These are phyloP conservation scores for Marvania coccoides DNA, from an alignment of 139 green algal genomes.

Conservation along the genomic window DNA sequence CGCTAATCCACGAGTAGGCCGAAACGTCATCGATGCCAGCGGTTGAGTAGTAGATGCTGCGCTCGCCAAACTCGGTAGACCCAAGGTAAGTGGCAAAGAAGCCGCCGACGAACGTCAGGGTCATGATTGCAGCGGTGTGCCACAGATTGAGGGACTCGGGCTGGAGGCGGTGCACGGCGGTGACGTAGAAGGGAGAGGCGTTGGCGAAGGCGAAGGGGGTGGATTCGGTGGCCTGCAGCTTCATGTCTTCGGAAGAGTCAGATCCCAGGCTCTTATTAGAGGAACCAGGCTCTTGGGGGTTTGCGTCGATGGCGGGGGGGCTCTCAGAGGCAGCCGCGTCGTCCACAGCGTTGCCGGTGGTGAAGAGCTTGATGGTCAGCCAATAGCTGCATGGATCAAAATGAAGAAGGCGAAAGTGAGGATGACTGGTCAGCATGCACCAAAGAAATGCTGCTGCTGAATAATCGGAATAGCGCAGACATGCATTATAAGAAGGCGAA, in stretches of 20 bases:
- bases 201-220: not conserved
- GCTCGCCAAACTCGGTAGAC: not conserved
- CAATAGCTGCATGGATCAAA: not conserved
- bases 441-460: not conserved
- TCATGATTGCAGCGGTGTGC: not conserved
- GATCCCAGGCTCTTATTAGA: not conserved
- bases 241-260: not conserved
- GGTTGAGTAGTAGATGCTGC: not conserved
- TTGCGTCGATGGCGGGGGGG: not conserved
- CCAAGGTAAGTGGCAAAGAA: slow-evolving; percentile 9
- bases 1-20: not conserved
- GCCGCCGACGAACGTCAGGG: slow-evolving; percentile 2
- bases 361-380: slow-evolving; percentile 7
- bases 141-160: not conserved
- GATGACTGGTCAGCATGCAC: not conserved
- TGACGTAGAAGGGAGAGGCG: slow-evolving; percentile 1
- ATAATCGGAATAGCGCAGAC: not conserved
- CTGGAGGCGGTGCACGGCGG: not conserved
- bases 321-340: not conserved
- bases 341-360: not conserved
- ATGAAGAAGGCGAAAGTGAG: not conserved
- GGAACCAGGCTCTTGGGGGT: not conserved
- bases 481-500: not conserved
- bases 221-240: not conserved
- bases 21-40: not conserved